A percentile compares a stretch with the other conserved stretches of the same genome.
Evolutionary conservation across 164 flowering plant genomes (phyloP).

Genomic region (Macadamia tetraphylla): DNA sequence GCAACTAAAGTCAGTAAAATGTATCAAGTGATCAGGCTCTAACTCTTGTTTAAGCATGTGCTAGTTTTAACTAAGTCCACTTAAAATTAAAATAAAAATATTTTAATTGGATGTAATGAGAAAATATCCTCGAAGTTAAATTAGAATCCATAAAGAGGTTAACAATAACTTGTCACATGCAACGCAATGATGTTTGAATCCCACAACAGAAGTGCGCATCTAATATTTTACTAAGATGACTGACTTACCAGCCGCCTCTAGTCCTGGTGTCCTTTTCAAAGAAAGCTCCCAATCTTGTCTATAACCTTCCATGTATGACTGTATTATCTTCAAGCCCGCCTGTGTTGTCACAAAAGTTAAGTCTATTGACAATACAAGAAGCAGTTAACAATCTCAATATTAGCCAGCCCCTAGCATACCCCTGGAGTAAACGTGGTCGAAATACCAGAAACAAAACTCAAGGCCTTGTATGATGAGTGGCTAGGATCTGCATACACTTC

Average conservation of each 20-base stretch:
- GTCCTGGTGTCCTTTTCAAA: constrained; percentile 59
- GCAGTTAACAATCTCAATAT: not conserved
- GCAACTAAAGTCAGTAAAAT: too few species aligned
- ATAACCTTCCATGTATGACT: constrained; percentile 87
- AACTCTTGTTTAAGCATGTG: too few species aligned
- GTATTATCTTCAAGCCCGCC: constrained; percentile 89
- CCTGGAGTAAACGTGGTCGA: constrained; percentile 75
- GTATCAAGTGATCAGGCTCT: too few species aligned
- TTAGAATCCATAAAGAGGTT: too few species aligned
- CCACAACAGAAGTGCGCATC: too few species aligned
- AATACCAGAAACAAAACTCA: constrained; percentile 77
- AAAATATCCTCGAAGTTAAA: too few species aligned
- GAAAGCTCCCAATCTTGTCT: constrained; percentile 96
- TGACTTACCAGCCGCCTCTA: constrained; percentile 86
- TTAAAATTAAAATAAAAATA: too few species aligned
- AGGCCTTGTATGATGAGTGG: constrained; percentile 71
- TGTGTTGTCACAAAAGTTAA: constrained; percentile 16
- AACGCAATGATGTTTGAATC: too few species aligned
- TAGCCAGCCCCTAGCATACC: constrained; percentile 30
- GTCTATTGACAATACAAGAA: not conserved
- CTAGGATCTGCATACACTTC: constrained; percentile 95
- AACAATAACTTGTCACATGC: too few species aligned
- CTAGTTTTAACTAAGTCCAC: too few species aligned
- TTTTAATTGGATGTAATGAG: too few species aligned
- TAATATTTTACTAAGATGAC: not conserved